Conservation (phyloP, 176 grass and related monocot species). For the Ensete glaucum region DNA sequence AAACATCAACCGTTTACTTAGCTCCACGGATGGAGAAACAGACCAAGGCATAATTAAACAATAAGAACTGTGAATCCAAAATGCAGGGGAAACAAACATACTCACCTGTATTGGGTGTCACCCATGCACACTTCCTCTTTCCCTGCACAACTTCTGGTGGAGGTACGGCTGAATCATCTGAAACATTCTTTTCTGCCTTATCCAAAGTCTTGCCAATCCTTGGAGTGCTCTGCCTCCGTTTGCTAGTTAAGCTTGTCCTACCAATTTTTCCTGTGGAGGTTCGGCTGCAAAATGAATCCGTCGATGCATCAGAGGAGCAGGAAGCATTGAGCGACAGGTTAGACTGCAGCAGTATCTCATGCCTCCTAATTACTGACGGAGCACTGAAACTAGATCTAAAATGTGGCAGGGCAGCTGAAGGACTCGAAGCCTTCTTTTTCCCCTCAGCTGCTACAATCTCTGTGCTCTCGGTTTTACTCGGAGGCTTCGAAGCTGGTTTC, state of each 20-base stretch:
- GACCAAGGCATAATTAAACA: no score
- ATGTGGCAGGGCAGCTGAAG: neutral
- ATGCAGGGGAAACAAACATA: slow-evolving; percentile 4
- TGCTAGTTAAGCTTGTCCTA: slow-evolving; percentile 14
- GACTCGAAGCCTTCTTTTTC: slow-evolving; percentile 16
- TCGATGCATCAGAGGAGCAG: slow-evolving; percentile 65
- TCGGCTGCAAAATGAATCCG: slow-evolving; percentile 38
- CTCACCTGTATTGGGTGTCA: slow-evolving; percentile 73
- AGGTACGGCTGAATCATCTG: slow-evolving; percentile 8
- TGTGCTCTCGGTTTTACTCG: slow-evolving; percentile 36
- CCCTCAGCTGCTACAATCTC: neutral
- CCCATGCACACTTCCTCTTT: slow-evolving; percentile 63
- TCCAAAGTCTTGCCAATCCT: slow-evolving; percentile 38
- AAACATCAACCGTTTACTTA: neutral
- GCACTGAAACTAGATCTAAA: slow-evolving; percentile 13
- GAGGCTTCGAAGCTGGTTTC: slow-evolving; percentile 57
- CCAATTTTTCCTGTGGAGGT: slow-evolving; percentile 36
- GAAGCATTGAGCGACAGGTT: slow-evolving; percentile 55
- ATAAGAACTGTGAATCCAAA: neutral
- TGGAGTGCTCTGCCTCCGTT: slow-evolving; percentile 13
- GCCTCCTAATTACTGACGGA: slow-evolving; percentile 33
- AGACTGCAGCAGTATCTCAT: slow-evolving; percentile 31
- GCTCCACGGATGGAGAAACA: no score
- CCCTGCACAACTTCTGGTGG: slow-evolving; percentile 26
- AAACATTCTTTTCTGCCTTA: slow-evolving; percentile 27